A percentile compares a stretch with the other conserved stretches of the same genome.
These are phyloP conservation scores for Amylostereum chailletii DNA, from an alignment of 1,284 basidiomycete species.

Conservation along the genomic window DNA sequence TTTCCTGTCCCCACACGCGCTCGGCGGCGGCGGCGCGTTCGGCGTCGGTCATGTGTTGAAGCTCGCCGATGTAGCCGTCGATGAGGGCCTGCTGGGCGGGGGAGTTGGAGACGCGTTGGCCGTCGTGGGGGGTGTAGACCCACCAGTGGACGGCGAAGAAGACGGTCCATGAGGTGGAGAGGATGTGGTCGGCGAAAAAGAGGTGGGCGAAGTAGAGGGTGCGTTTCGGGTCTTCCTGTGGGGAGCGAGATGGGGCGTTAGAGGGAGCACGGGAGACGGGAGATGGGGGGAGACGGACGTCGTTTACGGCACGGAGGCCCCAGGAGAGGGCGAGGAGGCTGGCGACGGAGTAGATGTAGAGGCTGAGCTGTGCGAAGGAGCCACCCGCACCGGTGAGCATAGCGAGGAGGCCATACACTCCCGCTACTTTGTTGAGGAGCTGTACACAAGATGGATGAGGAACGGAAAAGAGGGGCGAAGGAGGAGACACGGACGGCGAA, in stretches of 20 bases:
- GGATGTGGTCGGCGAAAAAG: constrained; percentile 86
- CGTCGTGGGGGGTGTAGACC: constrained; percentile 87
- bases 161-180: constrained; percentile 89
- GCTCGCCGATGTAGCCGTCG: constrained; percentile 38
- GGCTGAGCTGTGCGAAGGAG: constrained; percentile 81
- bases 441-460: constrained; percentile 21
- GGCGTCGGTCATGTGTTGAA: constrained; percentile 48
- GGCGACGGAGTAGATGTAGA: constrained; percentile 88
- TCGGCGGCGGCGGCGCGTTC: constrained; percentile 66
- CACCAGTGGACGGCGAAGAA: constrained; percentile 90
- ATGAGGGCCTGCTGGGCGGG: constrained; percentile 81
- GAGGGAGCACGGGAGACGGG: constrained; percentile 4
- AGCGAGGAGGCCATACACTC: constrained; percentile 92
- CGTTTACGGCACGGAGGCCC: constrained; percentile 80
- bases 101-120: constrained; percentile 70
- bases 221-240: constrained; percentile 78
- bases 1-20: constrained; percentile 86
- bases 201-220: constrained; percentile 88
- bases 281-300: constrained; percentile 40
- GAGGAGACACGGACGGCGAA: constrained; percentile 54
- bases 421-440: constrained; percentile 97
- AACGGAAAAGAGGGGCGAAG: neutral
- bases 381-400: constrained; percentile 81
- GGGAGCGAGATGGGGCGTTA: constrained; percentile 3
- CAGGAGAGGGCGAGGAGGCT: constrained; percentile 79